Evolutionary conservation across 805 yeast species (phyloP), one percentile per base, ranked within the genome.

Genomic region (Candida namnaoensis): DNA sequence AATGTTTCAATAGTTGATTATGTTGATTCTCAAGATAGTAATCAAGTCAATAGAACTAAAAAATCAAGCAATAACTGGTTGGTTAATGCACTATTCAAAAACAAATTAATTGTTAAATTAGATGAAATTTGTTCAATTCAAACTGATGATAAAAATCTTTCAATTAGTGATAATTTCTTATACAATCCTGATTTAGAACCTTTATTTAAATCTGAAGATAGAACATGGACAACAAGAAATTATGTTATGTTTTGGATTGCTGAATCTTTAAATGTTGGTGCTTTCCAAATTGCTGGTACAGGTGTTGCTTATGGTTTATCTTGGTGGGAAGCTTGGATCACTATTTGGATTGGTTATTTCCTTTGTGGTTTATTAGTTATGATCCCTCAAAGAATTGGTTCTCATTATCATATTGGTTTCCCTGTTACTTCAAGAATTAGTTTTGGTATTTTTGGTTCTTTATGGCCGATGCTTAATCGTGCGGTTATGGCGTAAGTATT

Each of bases 261-360:
- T 0, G 96, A 88, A 58, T 80, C 95, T 28, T 85, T 88, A 66
- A 88, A 88, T 62, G 78, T 88, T 56, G 87, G 85, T 59, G 86
- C 96, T 7, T 87, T 91, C 88, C 88, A 84, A 66, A 86, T 88
- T 51, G 95, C 95, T 3, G 80, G 91, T 8, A 83, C 95, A 0
- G 95, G 95, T 52, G 81, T 83, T 43, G 68, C 71, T 41, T 76
- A 79, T 23, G 93, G 93, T 11, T 65, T 88, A 62, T 74, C 82
- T 14, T 87, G 95, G 95, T 88, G 95, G 95, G 88, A 81, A 56
- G 79, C 85, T 11, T 88, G 95, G 95, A 64, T 88, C 34, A 76
- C 93, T 1, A 93, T 88, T 24, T 86, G 95, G 93, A 47, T 88
- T 14, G 96, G 96, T 7, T 88, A 88, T 60, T 55, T 69, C 15